Percentiles rank a stretch among this genome's conserved stretches.
Conservation (phyloP, 805 yeast species). For the Sugiyamaella marilandica region DNA sequence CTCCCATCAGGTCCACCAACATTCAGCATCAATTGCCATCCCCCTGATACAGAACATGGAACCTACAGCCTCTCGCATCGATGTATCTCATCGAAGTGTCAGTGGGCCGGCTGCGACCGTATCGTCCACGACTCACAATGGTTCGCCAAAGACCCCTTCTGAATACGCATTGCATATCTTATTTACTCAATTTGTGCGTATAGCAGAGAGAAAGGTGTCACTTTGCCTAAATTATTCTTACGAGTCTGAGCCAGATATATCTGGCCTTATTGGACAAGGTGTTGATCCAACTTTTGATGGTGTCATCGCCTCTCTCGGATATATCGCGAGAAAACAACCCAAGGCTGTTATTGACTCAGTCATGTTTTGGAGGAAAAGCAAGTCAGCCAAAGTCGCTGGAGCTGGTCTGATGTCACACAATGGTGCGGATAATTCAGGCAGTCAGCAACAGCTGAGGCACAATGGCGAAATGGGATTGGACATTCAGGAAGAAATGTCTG, state of each 20-base stretch:
- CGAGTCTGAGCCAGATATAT: slow-evolving; percentile 71
- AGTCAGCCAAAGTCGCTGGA: slow-evolving; percentile 64
- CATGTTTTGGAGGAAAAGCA: slow-evolving; percentile 96
- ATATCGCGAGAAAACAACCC: slow-evolving; percentile 83
- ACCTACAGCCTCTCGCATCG: not conserved
- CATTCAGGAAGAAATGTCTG: slow-evolving; percentile 60
- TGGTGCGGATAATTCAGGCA: not conserved
- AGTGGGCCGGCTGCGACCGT: slow-evolving; percentile 10
- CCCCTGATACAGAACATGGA: slow-evolving; percentile 8
- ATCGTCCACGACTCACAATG: not conserved
- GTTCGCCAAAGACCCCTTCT: slow-evolving; percentile 33
- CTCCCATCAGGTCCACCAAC: slow-evolving; percentile 3
- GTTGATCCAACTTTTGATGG: slow-evolving; percentile 82
- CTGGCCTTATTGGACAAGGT: slow-evolving; percentile 76
- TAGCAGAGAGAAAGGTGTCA: slow-evolving; percentile 82
- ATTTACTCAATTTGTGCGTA: slow-evolving; percentile 77
- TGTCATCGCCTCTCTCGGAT: slow-evolving; percentile 80
- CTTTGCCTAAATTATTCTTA: slow-evolving; percentile 61
- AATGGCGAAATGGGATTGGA: slow-evolving; percentile 8
- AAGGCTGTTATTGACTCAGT: slow-evolving; percentile 96
- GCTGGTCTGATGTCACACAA: slow-evolving; percentile 30
- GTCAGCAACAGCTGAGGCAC: not conserved
- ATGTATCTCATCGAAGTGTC: slow-evolving; percentile 5
- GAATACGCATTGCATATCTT: slow-evolving; percentile 92
- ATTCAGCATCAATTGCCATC: slow-evolving; percentile 7